These are phyloP conservation scores for Blastosporella zonata DNA, from an alignment of 1,284 basidiomycete species.

Conservation along the genomic window DNA sequence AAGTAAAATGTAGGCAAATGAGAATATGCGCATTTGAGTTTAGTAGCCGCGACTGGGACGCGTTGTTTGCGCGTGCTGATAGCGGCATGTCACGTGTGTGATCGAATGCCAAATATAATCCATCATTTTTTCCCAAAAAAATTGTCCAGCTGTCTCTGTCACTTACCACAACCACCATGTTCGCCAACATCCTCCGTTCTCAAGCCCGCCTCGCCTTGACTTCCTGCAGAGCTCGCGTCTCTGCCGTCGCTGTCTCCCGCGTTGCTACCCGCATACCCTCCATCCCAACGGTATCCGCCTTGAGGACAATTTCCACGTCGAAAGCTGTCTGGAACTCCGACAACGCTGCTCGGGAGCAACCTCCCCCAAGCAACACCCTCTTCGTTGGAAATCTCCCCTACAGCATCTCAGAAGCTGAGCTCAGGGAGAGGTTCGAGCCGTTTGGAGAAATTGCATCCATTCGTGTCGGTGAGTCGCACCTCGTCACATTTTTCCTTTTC, in stretches of 20 bases:
- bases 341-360: neutral
- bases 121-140: conserved; percentile 14
- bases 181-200: conserved; percentile 31
- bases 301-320: conserved; percentile 11
- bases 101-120: conserved; percentile 8
- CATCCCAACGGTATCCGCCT: neutral
- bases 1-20: no score
- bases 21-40: no score
- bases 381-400: conserved; percentile 48
- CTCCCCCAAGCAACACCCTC: conserved; percentile 27
- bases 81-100: conserved; percentile 6
- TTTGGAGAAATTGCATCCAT: conserved; percentile 35
- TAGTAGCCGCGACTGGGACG: neutral
- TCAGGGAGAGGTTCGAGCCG: conserved; percentile 33
- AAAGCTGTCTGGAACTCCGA: conserved; percentile 2
- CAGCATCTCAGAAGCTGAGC: conserved; percentile 33
- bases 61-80: neutral
- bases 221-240: conserved; percentile 15
- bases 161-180: conserved; percentile 27
- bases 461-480: conserved; percentile 33
- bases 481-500: neutral
- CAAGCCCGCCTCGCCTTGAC: conserved; percentile 29
- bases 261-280: conserved; percentile 7
- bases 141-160: conserved; percentile 5
- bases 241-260: conserved; percentile 4